These are phyloP conservation scores for Fusarium redolens DNA, from an alignment of 2,329 filamentous ascomycete genomes.

Conservation along the genomic window DNA sequence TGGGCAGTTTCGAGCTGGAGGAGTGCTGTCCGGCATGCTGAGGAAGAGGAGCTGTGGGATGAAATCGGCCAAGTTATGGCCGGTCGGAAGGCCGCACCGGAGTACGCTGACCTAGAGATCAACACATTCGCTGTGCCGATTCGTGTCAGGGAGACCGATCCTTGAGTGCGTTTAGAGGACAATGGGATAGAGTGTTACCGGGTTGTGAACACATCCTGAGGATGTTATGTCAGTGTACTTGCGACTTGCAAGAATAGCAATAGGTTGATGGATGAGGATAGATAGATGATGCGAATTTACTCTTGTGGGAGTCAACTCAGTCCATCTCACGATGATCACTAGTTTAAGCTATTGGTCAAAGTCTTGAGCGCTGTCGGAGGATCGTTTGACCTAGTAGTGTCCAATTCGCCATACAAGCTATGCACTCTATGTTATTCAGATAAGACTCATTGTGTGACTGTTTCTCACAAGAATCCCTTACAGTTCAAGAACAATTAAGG, in stretches of 20 bases:
- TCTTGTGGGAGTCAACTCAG: background rate
- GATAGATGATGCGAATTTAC: background rate
- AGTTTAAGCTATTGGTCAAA: no score
- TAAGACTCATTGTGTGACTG: no score
- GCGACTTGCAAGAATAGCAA: background rate
- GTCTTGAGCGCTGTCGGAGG: no score
- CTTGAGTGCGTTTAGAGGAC: background rate
- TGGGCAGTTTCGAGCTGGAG: background rate
- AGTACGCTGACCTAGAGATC: background rate
- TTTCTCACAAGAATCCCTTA: no score
- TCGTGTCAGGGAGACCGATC: background rate
- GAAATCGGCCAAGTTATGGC: background rate
- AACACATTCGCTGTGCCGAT: background rate
- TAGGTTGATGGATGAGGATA: background rate
- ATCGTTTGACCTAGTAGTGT: no score
- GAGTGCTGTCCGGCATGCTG: background rate
- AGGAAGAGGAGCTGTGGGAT: background rate
- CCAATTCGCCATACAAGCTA: no score
- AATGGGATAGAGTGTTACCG: background rate
- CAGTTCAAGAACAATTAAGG: no score
- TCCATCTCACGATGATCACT: background rate
- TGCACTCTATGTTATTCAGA: no score
- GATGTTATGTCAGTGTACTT: no score
- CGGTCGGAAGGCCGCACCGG: accelerated
- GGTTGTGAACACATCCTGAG: background rate